Base-by-base conservation (phyloP, 2,329 filamentous ascomycete genomes). In the Talaromyces sp. region DNA sequence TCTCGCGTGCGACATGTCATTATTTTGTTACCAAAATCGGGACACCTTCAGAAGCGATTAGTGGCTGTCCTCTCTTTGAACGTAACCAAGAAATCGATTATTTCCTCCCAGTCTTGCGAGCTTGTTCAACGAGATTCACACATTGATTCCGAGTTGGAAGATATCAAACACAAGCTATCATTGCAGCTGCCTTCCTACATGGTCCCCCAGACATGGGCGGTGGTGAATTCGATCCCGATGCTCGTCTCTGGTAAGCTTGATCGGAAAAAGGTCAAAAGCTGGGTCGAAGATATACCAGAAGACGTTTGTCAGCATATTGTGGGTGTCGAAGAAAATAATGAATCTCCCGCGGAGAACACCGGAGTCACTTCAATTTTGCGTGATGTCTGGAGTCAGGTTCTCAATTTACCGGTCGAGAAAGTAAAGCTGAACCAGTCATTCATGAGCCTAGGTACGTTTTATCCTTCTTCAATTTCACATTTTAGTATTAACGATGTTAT, bases 1-100 rank as follows among this genome's bases (percentile, higher is more conserved):
- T 61, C 69, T 11, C 76, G 75, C 3, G 73, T 82, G 0, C 78
- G 81, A 27, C 78, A 58, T 41, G 61, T 60, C 19, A 46, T 63
- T 54, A 38, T 63, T 32, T 38, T 58, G n/a, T 35, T 59, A 13
- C 56, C 60, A 17, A 56, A 62, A 19, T 56, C 49, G 13, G 58
- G 58, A 17, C 27, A 27, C 29, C 46, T 58, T 38, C 56, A 55
- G 19, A 62, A 58, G 49, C 56, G 58, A 38, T 54, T 62, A 14
- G 43, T 62, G 21, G 60, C 60, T 9, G 24, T 62, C 46, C 13
- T 62, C n/a, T 62, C 56, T 7, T 19, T 62, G 3, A 32, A 41
- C 11, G 32, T 35, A 26, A 29, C 53, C 6, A 31, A 50, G 19
- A 43, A 57, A 41, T 56, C 57, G 27, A 27, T 59, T 31, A 66